These are phyloP conservation scores for Lagenaria siceraria DNA, from an alignment of 306 rosid genomes.

Conservation along the genomic window DNA sequence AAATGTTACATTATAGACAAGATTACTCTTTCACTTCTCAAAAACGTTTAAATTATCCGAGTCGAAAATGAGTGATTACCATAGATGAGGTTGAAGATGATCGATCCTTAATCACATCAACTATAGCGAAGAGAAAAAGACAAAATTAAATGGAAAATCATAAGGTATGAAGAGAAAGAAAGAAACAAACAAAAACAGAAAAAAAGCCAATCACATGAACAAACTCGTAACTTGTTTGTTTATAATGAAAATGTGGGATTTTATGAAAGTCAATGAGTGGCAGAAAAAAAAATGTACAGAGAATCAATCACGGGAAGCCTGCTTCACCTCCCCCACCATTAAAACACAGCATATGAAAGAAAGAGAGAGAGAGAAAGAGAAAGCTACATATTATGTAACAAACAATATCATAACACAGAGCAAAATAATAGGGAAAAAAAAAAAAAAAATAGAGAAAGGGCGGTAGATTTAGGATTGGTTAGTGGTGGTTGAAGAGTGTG, in stretches of 20 bases:
- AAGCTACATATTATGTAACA: not conserved
- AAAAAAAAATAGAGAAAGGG: no score
- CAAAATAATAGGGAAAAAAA: not conserved
- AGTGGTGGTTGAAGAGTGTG: not conserved
- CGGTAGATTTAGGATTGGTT: not conserved
- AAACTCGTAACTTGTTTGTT: not conserved
- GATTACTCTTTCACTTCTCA: not conserved
- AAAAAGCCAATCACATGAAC: not conserved
- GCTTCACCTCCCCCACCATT: conserved; percentile 5
- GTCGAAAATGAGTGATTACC: no score
- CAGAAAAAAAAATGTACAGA: not conserved
- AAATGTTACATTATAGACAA: no score
- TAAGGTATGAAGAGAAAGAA: not conserved
- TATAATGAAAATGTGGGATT: not conserved
- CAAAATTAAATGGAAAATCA: not conserved
- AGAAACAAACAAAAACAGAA: not conserved
- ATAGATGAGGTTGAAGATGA: not conserved
- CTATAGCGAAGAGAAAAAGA: no score
- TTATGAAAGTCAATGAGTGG: conserved; percentile 2
- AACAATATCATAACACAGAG: not conserved
- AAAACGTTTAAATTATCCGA: not conserved
- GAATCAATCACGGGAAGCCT: conserved; percentile 11
- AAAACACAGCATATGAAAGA: not conserved
- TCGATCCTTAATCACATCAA: not conserved
- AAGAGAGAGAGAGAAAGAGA: not conserved